These are phyloP conservation scores for Cetradonia linearis DNA, from an alignment of 495 filamentous ascomycete species.

Conservation along the genomic window DNA sequence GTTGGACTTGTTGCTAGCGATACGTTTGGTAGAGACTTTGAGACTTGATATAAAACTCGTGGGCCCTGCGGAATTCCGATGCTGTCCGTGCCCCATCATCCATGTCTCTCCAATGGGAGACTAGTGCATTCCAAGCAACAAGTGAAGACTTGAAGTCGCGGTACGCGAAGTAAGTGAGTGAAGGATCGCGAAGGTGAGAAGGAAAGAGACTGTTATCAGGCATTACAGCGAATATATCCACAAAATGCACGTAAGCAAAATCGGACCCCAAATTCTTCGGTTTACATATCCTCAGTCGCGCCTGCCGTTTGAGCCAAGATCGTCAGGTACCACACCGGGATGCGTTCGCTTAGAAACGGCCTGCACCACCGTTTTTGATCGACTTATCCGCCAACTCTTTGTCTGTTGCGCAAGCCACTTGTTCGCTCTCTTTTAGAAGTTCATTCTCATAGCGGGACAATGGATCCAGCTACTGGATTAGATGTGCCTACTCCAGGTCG, in stretches of 20 bases:
- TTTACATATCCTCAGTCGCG: not conserved
- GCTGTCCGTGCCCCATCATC: slow-evolving; percentile 14
- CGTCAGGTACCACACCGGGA: slow-evolving; percentile 9
- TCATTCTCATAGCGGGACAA: not conserved
- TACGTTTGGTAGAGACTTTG: slow-evolving; percentile 20
- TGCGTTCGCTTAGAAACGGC: not conserved
- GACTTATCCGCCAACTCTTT: not conserved
- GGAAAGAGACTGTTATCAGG: too few relatives aligned
- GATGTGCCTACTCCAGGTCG: slow-evolving; percentile 36
- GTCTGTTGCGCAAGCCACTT: not conserved
- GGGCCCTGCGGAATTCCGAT: slow-evolving; percentile 12
- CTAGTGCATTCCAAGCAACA: slow-evolving; percentile 13
- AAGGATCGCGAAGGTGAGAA: not conserved
- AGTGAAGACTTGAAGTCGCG: not conserved
- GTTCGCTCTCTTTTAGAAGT: not conserved
- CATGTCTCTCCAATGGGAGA: slow-evolving; percentile 16
- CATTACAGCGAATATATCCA: not conserved
- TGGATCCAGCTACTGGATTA: not conserved
- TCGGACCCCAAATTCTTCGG: slow-evolving; percentile 3
- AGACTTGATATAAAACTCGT: slow-evolving; percentile 19
- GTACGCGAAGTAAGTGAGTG: not conserved
- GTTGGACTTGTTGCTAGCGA: slow-evolving; percentile 18
- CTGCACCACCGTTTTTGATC: not conserved
- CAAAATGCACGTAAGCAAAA: slow-evolving; percentile 2
- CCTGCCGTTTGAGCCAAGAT: slow-evolving; percentile 6